Evolutionary conservation across 2,329 filamentous ascomycete genomes (phyloP), one percentile per base, ranked within the genome.

Genomic region (Amphichorda felina): DNA sequence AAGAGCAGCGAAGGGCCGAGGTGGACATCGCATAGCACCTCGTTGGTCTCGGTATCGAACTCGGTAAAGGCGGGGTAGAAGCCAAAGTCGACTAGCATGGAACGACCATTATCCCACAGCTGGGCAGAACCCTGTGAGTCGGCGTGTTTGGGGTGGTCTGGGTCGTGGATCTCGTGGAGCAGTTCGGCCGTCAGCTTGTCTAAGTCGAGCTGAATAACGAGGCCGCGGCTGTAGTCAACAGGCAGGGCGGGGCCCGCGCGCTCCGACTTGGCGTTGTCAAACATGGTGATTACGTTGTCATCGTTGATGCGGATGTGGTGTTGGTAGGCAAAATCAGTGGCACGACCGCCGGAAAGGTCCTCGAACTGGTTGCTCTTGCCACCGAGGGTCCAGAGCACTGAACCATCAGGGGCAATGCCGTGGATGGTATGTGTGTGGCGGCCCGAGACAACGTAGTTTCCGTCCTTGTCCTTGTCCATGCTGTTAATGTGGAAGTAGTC

Each of bases 401-500:
- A 51, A 24, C 70, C 69, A 7, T 49, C 49, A 3, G 53, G 54
- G 38, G 64, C 61, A 43, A 76, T 60, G 34, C 60, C 61, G 24
- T 56, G 55, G 10, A 74, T 51, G 14, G 61, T 56, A 43, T 60
- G 60, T 33, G 61, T 57, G 44, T 72, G 60, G 2, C 69, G 63
- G 1, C 64, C 58, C 0, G 69, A 75, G n/a, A 76, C 56, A 10
- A 75, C 47, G 38, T 69, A 76, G 43, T 75, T 65, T 4, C 67
- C 67, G 0, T 57, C 43, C 0, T 49, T 43, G 35, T 64, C 62
- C 45, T 72, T 71, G 44, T 71, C 64, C 19, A 75, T 53, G 25
- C 66, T 67, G 51, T 74, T 72, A 50, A 75, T 64, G 47, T 73
- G 69, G 47, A 72, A 73, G 40, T 63, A 72, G 47, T 75, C 70